Evolutionary conservation across 2,329 filamentous ascomycete genomes (phyloP), one percentile per base, ranked within the genome.

Genomic region (Trichophyton equinum): DNA sequence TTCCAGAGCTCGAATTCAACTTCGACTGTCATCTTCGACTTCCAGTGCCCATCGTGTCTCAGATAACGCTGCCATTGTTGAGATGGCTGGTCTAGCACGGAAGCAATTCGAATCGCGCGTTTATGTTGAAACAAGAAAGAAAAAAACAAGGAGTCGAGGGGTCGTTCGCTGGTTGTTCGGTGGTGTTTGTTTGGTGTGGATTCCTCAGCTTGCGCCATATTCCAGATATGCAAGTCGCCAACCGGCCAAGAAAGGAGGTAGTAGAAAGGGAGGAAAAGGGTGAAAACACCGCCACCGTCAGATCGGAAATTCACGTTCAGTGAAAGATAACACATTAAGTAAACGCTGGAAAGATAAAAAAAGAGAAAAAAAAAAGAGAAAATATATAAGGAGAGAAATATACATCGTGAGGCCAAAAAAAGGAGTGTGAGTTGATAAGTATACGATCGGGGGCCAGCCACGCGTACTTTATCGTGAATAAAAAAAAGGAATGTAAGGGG

Each of bases 401-500:
- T 30, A 30, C 20, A n/a, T 57, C 55, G 30, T 47, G 38, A 53
- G 40, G 25, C 18, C 15, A 57, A 36, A n/a, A 36, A n/a, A 57
- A 62, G 62, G 62, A 64, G 60, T 27, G 60, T 36, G 15, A 49
- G 57, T 47, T 61, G 25, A 33, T 53, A 33, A 27, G 49, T 53
- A 53, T 53, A 53, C 49, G 49, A 15, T 33, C 22, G 27, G 11
- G 27, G 49, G 49, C 49, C 49, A 53, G 49, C 49, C 49, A 53
- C 18, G 49, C 27, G 27, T 53, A 33, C 2, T 53, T 22, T 53
- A 33, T 33, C 27, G n/a, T 44, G 40, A 44, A 2, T 27, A 51
- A 22, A 20, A 53, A 33, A 53, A n/a, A 5, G 18, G 49, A 53
- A 25, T 46, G 20, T 25, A 22, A 22, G 9, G 44, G n/a, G 20